phyloP scores from a whole-genome alignment of 441 rosid species.

The Euphorbia neoarborescens region DNA sequence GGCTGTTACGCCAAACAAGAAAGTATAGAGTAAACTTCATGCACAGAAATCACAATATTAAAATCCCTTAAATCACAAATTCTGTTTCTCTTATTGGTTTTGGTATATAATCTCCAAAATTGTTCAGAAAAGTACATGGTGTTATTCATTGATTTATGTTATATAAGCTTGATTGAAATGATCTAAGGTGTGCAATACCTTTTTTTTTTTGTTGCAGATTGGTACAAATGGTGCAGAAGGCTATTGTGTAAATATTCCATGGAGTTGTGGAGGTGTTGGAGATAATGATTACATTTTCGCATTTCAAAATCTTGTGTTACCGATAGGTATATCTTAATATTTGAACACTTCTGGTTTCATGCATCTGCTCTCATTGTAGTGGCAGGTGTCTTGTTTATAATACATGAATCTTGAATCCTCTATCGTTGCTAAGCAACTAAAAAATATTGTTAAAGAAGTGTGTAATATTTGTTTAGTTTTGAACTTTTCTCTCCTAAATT shows the following conservation, averaged over 20 bases:
- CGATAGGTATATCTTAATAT: conserved; percentile 61
- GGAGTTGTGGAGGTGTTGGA: conserved; percentile 91
- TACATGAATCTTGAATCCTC: not conserved
- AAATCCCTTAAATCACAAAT: not conserved
- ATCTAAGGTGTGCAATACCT: conserved; percentile 11
- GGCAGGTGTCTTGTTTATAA: not conserved
- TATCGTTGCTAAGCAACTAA: not conserved
- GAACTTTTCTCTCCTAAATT: not conserved
- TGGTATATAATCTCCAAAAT: not conserved
- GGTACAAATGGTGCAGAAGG: conserved; percentile 89
- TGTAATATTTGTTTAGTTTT: not conserved
- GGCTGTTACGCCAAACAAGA: not conserved
- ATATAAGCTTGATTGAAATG: conserved; percentile 6
- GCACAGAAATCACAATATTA: not conserved
- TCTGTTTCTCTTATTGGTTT: not conserved
- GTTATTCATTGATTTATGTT: conserved; percentile 3
- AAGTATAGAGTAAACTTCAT: not conserved
- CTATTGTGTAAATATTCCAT: conserved; percentile 83
- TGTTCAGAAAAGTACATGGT: not conserved
- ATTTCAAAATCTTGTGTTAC: conserved; percentile 77
- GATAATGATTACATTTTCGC: conserved; percentile 89
- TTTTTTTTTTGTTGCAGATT: conserved; percentile 37
- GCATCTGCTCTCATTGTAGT: conserved; percentile 5
- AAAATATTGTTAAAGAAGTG: conserved; percentile 1
- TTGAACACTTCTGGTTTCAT: not conserved